These are phyloP conservation scores for Syzygium aqueum DNA, from an alignment of 345 rosid species.

Conservation along the genomic window DNA sequence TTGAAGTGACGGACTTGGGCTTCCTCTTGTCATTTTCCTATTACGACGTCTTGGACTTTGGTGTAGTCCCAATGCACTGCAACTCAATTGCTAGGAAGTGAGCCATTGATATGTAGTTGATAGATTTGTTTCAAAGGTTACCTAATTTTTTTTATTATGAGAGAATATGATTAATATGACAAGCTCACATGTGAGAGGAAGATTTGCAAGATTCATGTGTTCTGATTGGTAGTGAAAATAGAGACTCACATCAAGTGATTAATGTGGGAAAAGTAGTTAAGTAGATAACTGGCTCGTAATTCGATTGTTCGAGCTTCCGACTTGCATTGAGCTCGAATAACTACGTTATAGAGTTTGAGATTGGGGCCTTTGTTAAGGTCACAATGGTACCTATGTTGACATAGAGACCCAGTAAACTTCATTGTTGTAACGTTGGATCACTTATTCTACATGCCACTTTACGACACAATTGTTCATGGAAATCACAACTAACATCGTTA, in stretches of 20 bases:
- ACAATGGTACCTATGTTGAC: not conserved
- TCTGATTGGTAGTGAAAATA: not conserved
- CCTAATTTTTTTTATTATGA: not conserved
- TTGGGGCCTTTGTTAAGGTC: not conserved
- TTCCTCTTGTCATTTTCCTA: not conserved
- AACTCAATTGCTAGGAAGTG: not conserved
- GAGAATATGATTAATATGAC: not conserved
- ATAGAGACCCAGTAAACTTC: not conserved
- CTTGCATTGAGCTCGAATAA: not conserved
- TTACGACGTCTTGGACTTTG: not conserved
- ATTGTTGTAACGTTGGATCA: not conserved
- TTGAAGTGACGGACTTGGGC: not conserved
- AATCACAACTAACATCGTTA: not conserved
- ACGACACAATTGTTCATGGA: not conserved
- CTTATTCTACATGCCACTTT: not conserved
- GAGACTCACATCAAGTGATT: not conserved
- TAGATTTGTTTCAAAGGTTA: not conserved
- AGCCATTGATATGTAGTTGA: not conserved
- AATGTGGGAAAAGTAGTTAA: not conserved
- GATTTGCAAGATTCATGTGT: not conserved
- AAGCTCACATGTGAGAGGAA: not conserved
- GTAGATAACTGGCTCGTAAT: not conserved
- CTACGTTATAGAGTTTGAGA: not conserved
- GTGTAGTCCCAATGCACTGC: not conserved
- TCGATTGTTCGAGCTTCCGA: not conserved